Evolutionary conservation across 257 asterid species (phyloP), one percentile per base, ranked within the genome.

Genomic region (Petunia secreta): DNA sequence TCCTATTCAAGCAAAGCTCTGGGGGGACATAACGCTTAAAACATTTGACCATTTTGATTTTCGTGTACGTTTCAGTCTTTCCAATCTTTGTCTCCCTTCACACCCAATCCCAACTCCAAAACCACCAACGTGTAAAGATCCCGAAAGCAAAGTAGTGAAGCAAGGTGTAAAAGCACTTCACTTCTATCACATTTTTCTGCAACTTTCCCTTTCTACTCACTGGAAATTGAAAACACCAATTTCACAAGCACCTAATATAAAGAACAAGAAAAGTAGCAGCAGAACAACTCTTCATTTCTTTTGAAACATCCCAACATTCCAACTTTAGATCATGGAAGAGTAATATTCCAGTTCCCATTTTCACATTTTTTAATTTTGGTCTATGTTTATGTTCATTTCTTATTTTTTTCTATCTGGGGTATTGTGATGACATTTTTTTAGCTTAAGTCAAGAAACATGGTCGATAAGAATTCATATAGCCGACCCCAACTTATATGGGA

Each of bases 261-360:
- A 39, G 39, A 64, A 59, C 55, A n/a, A 53, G 13, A 38, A 38
- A 40, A 52, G 46, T 40, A 39, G 41, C 53, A 48, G 48, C 82
- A 46, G 13, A 16, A 2, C 79, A 16, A 50, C 25, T 37, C 38
- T 46, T 37, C 46, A 54, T 40, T 10, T 4, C 52, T 63, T 25
- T 37, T 40, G 76, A 44, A 68, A 25, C 40, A 11, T 13, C 3
- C 44, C 15, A 63, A 36, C 3, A 64, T 13, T 65, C 52, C 77
- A 46, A 69, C 10, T 25, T 48, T 71, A 48, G 40, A 36, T 82
- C 59, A 83, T 85, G 86, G 84, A 80, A 67, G 79, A 65, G 88
- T 85, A 83, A 77, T 78, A 44, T 40, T 38, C 9, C 34, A 79
- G 15, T 59, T 55, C 65, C 80, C 71, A 9, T 44, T 15, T 13